Conservation (phyloP, 768 basidiomycete species). For the Dioszegia aurantiaca region DNA sequence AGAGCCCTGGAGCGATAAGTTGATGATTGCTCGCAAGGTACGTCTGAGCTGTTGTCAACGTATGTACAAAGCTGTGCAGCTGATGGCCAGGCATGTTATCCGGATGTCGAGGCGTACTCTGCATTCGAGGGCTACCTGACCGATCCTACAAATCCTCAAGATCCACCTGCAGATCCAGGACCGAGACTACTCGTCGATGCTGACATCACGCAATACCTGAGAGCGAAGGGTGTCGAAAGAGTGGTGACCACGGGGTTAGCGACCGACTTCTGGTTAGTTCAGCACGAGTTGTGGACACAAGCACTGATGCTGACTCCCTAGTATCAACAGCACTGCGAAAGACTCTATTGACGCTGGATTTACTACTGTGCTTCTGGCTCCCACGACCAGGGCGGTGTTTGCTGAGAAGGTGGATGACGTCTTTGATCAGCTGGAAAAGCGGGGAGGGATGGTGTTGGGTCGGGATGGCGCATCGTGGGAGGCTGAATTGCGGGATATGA, state of each 20-base stretch:
- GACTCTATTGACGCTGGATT: slow-evolving; percentile 27
- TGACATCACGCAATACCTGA: slow-evolving; percentile 28
- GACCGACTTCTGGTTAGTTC: slow-evolving; percentile 66
- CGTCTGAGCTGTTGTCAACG: neutral
- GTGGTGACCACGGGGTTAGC: slow-evolving; percentile 66
- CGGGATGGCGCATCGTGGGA: slow-evolving; percentile 11
- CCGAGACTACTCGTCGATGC: slow-evolving; percentile 57
- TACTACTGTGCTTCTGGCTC: slow-evolving; percentile 25
- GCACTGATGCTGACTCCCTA: slow-evolving; percentile 9
- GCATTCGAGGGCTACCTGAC: slow-evolving; percentile 59
- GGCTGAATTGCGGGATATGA: slow-evolving; percentile 10
- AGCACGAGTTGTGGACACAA: too few species aligned
- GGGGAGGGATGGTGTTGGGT: slow-evolving; percentile 23
- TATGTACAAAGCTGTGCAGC: neutral
- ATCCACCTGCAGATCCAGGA: slow-evolving; percentile 29
- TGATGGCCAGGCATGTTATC: slow-evolving; percentile 50
- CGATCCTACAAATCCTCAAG: slow-evolving; percentile 15
- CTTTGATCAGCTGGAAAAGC: slow-evolving; percentile 15
- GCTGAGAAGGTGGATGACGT: slow-evolving; percentile 7
- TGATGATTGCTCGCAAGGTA: slow-evolving; percentile 38
- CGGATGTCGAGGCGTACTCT: slow-evolving; percentile 72
- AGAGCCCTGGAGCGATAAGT: slow-evolving; percentile 51
- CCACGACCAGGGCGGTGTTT: slow-evolving; percentile 23
- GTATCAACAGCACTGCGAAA: slow-evolving; percentile 23
- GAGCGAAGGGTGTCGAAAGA: slow-evolving; percentile 57